Evolutionary conservation across 805 yeast genomes (phyloP), one percentile per base, ranked within the genome.

Genomic region (Nakazawaea ambrosiae): DNA sequence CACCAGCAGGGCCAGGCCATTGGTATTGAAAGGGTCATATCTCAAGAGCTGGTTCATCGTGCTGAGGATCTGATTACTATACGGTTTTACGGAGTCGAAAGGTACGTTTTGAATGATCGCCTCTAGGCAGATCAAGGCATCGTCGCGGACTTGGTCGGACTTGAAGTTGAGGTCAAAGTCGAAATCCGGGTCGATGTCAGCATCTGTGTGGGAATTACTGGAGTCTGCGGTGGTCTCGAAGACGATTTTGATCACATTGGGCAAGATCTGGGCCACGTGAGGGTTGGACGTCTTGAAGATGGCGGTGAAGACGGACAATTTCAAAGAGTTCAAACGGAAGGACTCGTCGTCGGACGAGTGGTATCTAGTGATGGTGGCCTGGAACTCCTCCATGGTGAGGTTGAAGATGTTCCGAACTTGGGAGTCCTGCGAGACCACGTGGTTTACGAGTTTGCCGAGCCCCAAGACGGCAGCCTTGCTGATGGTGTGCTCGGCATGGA

Each of bases 121-220:
- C 6, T 57, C 64, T 14, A 74, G 47, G 19, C 72, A 49, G 15
- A 45, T 45, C 18, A 75, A 47, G 1, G 75, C 63, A 18, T 75
- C 74, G 39, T 72, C 77, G 35, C 81, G 68, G 5, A 69, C 54
- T 40, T 65, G 67, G 46, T 75, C 70, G 22, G 60, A 55, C 35
- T 62, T 62, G 4, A 63, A 45, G 27, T 68, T 60, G 7, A 55
- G 56, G 34, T 70, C 75, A 33, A 60, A 65, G 45, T 73, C 80
- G 24, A 56, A 58, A 11, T 39, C 37, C n/a, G n/a, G n/a, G n/a
- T n/a, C n/a, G n/a, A n/a, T n/a, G n/a, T n/a, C n/a, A n/a, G n/a
- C n/a, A n/a, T n/a, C n/a, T n/a, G n/a, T n/a, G n/a, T n/a, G n/a
- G n/a, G n/a, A n/a, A n/a, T n/a, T n/a, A n/a, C n/a, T n/a, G n/a